Conservation (phyloP, 2,329 filamentous ascomycete genomes). For the Apiospora pterosperma region DNA sequence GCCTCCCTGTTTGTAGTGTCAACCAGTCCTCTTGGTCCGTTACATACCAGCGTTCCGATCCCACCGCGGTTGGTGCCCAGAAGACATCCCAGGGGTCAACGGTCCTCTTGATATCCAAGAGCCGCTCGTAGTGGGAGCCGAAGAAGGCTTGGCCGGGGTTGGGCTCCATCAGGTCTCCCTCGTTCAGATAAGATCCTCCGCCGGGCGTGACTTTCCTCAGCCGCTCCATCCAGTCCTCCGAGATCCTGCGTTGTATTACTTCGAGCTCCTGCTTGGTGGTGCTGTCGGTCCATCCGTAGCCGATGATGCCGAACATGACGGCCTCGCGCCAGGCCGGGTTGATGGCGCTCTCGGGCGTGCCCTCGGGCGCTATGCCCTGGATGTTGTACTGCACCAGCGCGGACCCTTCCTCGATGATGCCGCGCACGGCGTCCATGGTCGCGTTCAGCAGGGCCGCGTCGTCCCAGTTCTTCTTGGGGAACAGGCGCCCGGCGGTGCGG, state of each 20-base stretch:
- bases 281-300: neutral
- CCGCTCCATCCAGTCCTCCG: neutral
- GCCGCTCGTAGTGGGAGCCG: conserved; percentile 35
- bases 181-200: conserved; percentile 41
- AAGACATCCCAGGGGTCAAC: neutral
- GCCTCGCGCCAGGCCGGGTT: conserved; percentile 2
- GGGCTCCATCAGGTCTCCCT: conserved; percentile 42
- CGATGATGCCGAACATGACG: conserved; percentile 1
- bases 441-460: neutral
- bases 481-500: neutral
- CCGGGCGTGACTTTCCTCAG: conserved; percentile 21
- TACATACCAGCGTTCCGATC: neutral
- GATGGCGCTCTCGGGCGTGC: neutral
- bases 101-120: conserved; percentile 40
- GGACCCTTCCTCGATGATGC: neutral
- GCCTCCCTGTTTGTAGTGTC: neutral
- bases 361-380: neutral
- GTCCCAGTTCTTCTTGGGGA: neutral
- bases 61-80: neutral
- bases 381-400: conserved; percentile 1
- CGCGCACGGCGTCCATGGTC: neutral
- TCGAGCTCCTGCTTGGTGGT: neutral
- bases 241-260: neutral
- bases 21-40: neutral
- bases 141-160: conserved; percentile 39